A percentile compares a stretch with the other conserved stretches of the same genome.
Conservation (phyloP, 169 alveolate species). For the Plasmodium yoelii region DNA sequence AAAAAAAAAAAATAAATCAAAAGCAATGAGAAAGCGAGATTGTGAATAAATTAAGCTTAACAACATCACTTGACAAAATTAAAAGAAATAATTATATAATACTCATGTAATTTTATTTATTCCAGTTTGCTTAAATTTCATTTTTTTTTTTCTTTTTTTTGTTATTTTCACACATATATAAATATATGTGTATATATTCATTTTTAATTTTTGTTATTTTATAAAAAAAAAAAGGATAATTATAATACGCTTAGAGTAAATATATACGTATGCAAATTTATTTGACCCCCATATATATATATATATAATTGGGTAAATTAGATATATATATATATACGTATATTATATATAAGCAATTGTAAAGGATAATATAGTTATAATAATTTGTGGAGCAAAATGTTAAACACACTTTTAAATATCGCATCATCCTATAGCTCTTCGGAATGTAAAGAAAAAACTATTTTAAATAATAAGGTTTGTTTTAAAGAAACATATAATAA, state of each 20-base stretch:
- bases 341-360: neutral
- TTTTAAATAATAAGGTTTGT: neutral
- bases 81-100: no score
- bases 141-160: no score
- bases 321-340: neutral
- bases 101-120: no score
- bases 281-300: neutral
- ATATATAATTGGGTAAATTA: neutral
- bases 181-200: no score
- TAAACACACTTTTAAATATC: constrained; percentile 16
- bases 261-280: neutral
- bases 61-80: no score
- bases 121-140: no score
- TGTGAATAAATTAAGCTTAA: no score
- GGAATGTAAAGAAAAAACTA: constrained; percentile 1
- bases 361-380: neutral
- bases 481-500: neutral
- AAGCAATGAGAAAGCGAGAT: neutral
- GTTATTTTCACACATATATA: no score
- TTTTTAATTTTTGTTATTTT: neutral
- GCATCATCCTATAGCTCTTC: constrained; percentile 12
- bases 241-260: constrained; percentile 1
- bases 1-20: neutral
- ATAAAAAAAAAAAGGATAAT: neutral
- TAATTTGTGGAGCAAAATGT: neutral